Evolutionary conservation across 768 basidiomycete genomes (phyloP).

Genomic region (Collybia mongolica): DNA sequence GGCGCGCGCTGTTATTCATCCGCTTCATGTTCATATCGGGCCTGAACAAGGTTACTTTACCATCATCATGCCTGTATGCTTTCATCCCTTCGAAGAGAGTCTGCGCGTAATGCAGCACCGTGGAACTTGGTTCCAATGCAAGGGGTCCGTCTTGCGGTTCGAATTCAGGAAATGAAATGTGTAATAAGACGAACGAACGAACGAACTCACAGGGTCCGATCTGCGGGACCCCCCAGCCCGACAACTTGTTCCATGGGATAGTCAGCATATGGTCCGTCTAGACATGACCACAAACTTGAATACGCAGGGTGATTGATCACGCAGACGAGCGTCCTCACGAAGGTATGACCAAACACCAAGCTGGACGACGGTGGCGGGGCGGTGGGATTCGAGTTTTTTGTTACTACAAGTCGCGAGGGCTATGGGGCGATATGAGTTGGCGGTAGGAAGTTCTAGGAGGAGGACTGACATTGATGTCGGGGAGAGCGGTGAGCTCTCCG

Average conservation of each 20-base stretch:
- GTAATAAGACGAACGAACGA: constrained; percentile 2
- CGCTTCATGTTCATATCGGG: constrained; percentile 98
- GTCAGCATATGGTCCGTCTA: constrained; percentile 89
- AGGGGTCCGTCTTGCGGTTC: constrained; percentile 64
- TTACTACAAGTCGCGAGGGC: constrained; percentile 53
- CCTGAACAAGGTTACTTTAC: constrained; percentile 80
- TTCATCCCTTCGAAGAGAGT: constrained; percentile 94
- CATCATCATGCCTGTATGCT: constrained; percentile 77
- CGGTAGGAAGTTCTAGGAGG: too few species aligned
- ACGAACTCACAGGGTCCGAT: constrained; percentile 76
- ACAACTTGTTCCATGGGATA: constrained; percentile 65
- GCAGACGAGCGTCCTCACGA: constrained; percentile 47
- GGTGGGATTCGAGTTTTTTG: constrained; percentile 50
- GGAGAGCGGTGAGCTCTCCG: constrained; percentile 20
- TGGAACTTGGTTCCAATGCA: constrained; percentile 67
- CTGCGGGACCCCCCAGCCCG: constrained; percentile 81
- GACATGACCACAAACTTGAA: too few species aligned
- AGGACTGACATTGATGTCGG: constrained; percentile 35
- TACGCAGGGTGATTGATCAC: background rate
- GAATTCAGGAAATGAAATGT: background rate
- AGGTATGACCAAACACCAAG: constrained; percentile 83
- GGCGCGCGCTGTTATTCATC: constrained; percentile 82
- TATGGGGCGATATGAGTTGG: constrained; percentile 26
- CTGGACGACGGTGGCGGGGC: constrained; percentile 60
- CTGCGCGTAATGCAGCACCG: constrained; percentile 93